A percentile compares a stretch with the other conserved stretches of the same genome.
Evolutionary conservation across 345 rosid species (phyloP).

Genomic region (Anastatica hierochuntica): DNA sequence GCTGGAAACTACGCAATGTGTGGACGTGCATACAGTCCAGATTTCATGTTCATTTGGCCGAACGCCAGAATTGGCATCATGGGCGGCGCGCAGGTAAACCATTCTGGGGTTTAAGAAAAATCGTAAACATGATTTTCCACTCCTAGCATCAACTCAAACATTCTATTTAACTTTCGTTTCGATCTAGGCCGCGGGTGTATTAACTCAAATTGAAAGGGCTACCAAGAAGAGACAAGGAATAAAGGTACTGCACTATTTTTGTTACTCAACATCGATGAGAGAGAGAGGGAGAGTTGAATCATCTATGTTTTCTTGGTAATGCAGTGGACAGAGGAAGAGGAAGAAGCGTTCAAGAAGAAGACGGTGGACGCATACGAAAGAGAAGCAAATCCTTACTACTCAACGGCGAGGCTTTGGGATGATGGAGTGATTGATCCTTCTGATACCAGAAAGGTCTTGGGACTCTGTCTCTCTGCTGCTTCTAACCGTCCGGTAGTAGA

Average conservation of each 20-base stretch:
- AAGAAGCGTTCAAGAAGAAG: constrained; percentile 57
- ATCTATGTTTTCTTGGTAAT: neutral
- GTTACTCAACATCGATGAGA: no score
- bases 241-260: constrained; percentile 61
- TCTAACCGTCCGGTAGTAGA: constrained; percentile 46
- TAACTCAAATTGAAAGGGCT: constrained; percentile 73
- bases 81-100: constrained; percentile 89
- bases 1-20: constrained; percentile 99
- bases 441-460: constrained; percentile 63
- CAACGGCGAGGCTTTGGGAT: constrained; percentile 93
- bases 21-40: constrained; percentile 88
- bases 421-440: constrained; percentile 94
- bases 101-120: no score
- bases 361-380: constrained; percentile 70
- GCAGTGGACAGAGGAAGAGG: constrained; percentile 78
- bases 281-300: neutral
- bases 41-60: constrained; percentile 94
- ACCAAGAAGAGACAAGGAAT: constrained; percentile 80
- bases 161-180: no score
- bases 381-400: constrained; percentile 76
- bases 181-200: constrained; percentile 95
- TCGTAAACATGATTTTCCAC: no score
- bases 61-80: constrained; percentile 88
- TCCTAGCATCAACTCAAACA: no score
- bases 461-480: constrained; percentile 67